Conservation (phyloP, 768 basidiomycete species). For the Tulasnella sp. region DNA sequence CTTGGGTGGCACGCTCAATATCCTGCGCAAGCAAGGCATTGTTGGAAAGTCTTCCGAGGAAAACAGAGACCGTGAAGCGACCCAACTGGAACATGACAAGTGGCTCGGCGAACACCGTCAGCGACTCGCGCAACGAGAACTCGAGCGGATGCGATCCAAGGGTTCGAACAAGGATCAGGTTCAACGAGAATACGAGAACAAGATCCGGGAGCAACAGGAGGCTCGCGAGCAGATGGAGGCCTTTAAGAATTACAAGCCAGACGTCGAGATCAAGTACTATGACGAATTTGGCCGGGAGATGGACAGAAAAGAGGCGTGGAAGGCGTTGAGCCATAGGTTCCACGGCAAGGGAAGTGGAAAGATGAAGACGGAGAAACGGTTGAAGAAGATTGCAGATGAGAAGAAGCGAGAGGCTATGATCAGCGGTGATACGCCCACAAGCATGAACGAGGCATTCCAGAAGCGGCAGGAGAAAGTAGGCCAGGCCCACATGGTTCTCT, state of each 20-base stretch:
- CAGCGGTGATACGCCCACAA: slow-evolving; percentile 91
- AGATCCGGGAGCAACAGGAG: slow-evolving; percentile 86
- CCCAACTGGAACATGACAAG: slow-evolving; percentile 77
- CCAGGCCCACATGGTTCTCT: slow-evolving; percentile 93
- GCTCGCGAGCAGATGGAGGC: slow-evolving; percentile 72
- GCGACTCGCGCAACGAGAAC: slow-evolving; percentile 70
- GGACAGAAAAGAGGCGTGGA: slow-evolving; percentile 97
- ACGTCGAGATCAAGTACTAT: slow-evolving; percentile 92
- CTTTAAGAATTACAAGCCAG: slow-evolving; percentile 95
- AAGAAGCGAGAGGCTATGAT: slow-evolving; percentile 90
- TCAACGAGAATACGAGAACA: slow-evolving; percentile 91
- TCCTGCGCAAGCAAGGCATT: slow-evolving; percentile 90
- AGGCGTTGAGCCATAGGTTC: slow-evolving; percentile 95
- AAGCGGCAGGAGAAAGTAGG: slow-evolving; percentile 90
- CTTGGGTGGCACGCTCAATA: slow-evolving; percentile 81
- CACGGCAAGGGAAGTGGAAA: slow-evolving; percentile 96
- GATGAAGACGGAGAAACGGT: slow-evolving; percentile 93
- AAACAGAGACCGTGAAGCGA: slow-evolving; percentile 68
- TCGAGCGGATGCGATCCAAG: slow-evolving; percentile 70
- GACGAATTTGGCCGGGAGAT: slow-evolving; percentile 89
- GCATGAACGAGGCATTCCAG: slow-evolving; percentile 93
- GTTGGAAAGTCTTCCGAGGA: slow-evolving; percentile 63
- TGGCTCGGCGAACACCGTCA: slow-evolving; percentile 87
- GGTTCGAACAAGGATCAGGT: slow-evolving; percentile 88
- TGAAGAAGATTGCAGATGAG: slow-evolving; percentile 98